A percentile compares a stretch with the other conserved stretches of the same genome.
These are phyloP conservation scores for Synchytrium microbalum DNA, from an alignment of 371 early-diverging fungal species.

Conservation along the genomic window DNA sequence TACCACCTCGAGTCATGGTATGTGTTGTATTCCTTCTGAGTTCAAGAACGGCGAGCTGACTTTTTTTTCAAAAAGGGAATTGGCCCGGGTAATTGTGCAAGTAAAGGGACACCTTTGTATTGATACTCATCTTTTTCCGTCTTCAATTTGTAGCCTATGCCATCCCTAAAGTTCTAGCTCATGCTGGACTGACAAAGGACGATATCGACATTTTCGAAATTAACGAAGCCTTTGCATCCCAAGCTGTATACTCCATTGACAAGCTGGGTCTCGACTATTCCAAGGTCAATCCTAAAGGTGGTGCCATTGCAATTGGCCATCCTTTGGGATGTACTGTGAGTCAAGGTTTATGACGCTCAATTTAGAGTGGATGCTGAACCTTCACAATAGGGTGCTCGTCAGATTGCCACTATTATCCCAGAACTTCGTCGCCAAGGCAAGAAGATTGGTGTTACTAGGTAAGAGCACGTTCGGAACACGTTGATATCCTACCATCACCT, in stretches of 20 bases:
- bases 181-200: constrained; percentile 66
- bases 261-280: constrained; percentile 64
- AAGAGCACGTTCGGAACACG: too few species aligned
- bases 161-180: constrained; percentile 81
- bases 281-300: constrained; percentile 90
- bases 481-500: too few species aligned
- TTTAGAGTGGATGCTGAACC: too few species aligned
- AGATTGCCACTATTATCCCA: constrained; percentile 88
- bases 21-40: too few species aligned
- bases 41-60: too few species aligned
- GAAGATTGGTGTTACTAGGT: constrained; percentile 75
- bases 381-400: constrained; percentile 98
- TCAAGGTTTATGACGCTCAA: too few species aligned
- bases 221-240: constrained; percentile 98
- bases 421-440: constrained; percentile 84
- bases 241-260: constrained; percentile 87
- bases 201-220: constrained; percentile 69
- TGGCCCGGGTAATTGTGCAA: too few species aligned
- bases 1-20: constrained; percentile 85
- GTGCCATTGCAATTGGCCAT: constrained; percentile 96
- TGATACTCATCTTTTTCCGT: too few species aligned
- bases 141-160: constrained; percentile 83
- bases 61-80: too few species aligned
- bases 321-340: constrained; percentile 47
- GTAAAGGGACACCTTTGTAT: too few species aligned